Conservation (phyloP, 2,329 filamentous ascomycete genomes). For the Metarhizium guizhouense region DNA sequence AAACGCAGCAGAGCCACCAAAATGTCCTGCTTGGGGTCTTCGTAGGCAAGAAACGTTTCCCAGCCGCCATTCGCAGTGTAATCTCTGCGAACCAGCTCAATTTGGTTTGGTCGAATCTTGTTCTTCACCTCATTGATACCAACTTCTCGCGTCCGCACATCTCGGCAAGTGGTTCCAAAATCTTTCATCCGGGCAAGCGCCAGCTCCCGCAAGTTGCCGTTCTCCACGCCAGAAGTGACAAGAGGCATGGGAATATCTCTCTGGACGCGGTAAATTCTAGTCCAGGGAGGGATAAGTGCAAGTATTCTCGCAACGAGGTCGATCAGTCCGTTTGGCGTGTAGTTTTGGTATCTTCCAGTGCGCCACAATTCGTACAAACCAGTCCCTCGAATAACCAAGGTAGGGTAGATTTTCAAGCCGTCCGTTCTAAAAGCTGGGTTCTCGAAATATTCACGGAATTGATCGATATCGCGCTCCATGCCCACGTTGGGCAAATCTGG, state of each 20-base stretch:
- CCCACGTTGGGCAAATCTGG: conserved; percentile 95
- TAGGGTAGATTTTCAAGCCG: conserved; percentile 96
- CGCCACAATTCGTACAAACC: conserved; percentile 96
- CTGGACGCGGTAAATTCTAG: conserved; percentile 95
- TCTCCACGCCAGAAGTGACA: conserved; percentile 97
- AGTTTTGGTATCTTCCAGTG: conserved; percentile 95
- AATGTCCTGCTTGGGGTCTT: conserved; percentile 97
- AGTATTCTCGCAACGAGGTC: conserved; percentile 95
- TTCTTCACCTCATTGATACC: conserved; percentile 99
- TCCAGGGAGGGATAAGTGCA: conserved; percentile 93
- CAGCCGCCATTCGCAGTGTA: conserved; percentile 94
- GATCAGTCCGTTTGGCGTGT: conserved; percentile 92
- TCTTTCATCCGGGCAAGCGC: conserved; percentile 98
- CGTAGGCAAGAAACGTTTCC: conserved; percentile 97
- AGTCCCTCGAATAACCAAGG: conserved; percentile 91
- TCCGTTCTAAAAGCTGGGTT: conserved; percentile 94
- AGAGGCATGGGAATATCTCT: conserved; percentile 99
- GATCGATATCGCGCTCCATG: conserved; percentile 94
- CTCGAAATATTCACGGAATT: conserved; percentile 97
- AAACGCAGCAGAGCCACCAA: conserved; percentile 83
- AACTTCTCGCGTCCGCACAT: conserved; percentile 92
- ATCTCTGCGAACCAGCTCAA: conserved; percentile 88
- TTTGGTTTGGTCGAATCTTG: conserved; percentile 92
- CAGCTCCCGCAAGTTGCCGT: conserved; percentile 89
- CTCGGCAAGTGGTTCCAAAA: conserved; percentile 92